Conservation (phyloP, 805 yeast species). For the Metschnikowia bowlesiae region DNA sequence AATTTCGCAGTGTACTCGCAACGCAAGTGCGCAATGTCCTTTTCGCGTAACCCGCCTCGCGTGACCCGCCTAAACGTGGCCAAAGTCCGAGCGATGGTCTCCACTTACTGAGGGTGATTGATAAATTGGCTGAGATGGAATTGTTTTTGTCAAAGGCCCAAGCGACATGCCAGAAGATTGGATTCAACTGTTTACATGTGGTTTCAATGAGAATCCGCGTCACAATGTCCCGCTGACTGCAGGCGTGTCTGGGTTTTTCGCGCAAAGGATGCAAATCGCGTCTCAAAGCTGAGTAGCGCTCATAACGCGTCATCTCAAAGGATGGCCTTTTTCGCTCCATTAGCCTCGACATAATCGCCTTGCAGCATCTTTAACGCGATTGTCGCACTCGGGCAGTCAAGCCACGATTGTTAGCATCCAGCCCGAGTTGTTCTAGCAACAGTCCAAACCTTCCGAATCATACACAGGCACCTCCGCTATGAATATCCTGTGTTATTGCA, state of each 20-base stretch:
- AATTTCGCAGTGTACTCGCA: background rate
- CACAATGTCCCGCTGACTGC: background rate
- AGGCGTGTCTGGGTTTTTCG: constrained; percentile 1
- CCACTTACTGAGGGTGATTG: too few relatives aligned
- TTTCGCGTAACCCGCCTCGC: background rate
- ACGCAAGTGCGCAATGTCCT: background rate
- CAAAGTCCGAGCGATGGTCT: background rate
- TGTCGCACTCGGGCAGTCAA: background rate
- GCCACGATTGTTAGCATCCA: background rate
- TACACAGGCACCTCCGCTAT: too few relatives aligned
- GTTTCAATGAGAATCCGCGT: background rate
- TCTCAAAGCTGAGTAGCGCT: background rate
- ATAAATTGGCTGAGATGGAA: too few relatives aligned
- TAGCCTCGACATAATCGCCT: background rate
- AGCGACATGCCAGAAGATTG: too few relatives aligned
- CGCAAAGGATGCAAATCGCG: constrained; percentile 4
- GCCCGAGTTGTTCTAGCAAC: too few relatives aligned
- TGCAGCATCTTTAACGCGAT: background rate
- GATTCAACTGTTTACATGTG: background rate
- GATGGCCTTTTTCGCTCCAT: constrained; percentile 1
- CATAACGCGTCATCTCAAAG: constrained; percentile 1
- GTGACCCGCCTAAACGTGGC: background rate
- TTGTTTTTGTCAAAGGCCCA: too few relatives aligned
- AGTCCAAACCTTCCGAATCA: too few relatives aligned
- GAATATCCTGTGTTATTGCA: background rate